Base-by-base conservation (phyloP, 805 yeast genomes). In the Priceomyces castillae region DNA sequence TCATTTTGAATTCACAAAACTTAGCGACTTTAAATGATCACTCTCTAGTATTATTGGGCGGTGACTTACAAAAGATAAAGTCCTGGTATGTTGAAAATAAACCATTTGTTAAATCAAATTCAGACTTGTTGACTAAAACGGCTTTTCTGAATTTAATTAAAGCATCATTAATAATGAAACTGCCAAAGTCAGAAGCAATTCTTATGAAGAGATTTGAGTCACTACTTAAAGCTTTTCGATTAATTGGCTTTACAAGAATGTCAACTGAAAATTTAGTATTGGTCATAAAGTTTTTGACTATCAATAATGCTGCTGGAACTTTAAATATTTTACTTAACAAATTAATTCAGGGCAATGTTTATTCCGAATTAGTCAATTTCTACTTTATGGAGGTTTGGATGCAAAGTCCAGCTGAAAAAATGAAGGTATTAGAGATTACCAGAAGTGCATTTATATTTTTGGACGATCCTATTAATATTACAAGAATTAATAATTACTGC, bases 351-450 rank as follows among this genome's bases (percentile, higher is more conserved):
- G 44, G 42, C 23, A 42, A 46, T 16, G 34, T 44, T 3, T 41
- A 56, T 15, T 36, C 59, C 9, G 46, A 52, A 12, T 39, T 58
- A 6, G 26, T 68, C 20, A 65, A 62, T 46, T 64, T 65, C 37
- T 66, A 63, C 41, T 63, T 64, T 40, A 46, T 69, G 48, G 62
- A 63, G 40, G 54, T 62, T 6, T 41, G 47, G 17, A 33, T 67
- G 4, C 31, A 30, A 9, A 49, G 51, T 10, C 12, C 39, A 1
- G 43, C 42, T 7, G 67, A 65, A 17, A 56, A 58, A 19, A 19
- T 37, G 6, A 41, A 43, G 11, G 34, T 67, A 2, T 51, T 69
- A 39, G 41, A 49, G 9, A 43, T 44, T 20, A 57, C 68, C 38
- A 53, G 58, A 37, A 18, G 43, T 12, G 55, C 65, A 11, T 64